Conservation (phyloP, 441 rosid species). For the Pelargonium citronellum region DNA sequence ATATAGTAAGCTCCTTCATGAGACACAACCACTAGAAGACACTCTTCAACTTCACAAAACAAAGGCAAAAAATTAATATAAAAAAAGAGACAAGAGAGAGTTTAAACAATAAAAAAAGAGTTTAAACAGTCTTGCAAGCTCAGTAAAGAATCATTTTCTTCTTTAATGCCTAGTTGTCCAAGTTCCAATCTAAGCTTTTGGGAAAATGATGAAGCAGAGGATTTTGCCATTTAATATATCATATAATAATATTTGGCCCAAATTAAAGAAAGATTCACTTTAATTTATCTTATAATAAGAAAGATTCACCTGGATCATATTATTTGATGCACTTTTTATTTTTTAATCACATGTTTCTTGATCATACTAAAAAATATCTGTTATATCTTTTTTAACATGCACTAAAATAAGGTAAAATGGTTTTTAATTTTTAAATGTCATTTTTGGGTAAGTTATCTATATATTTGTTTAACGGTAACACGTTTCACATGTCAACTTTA, state of each 20-base stretch:
- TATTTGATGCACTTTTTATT: too few relatives aligned
- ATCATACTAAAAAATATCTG: too few relatives aligned
- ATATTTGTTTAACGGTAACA: too few relatives aligned
- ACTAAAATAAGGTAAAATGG: too few relatives aligned
- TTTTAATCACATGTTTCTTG: too few relatives aligned
- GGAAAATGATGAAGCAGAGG: neutral
- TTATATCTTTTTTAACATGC: too few relatives aligned
- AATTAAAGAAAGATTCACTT: too few relatives aligned
- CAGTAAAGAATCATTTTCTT: slow-evolving; percentile 43
- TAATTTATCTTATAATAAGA: neutral
- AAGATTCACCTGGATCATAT: too few relatives aligned
- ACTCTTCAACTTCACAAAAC: slow-evolving; percentile 4
- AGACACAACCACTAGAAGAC: neutral
- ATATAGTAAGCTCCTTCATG: neutral
- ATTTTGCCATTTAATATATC: too few relatives aligned
- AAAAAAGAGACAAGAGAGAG: slow-evolving; percentile 4
- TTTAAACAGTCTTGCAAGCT: slow-evolving; percentile 27
- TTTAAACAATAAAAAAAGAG: neutral
- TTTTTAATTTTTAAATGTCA: too few relatives aligned
- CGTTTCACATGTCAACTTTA: too few relatives aligned
- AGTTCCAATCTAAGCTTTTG: neutral
- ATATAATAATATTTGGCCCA: neutral
- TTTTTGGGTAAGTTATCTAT: too few relatives aligned
- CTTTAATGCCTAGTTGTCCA: neutral
- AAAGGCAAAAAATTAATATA: neutral